Base-by-base conservation (phyloP, 352 stramenopile species). In the Pythium monospermum region DNA sequence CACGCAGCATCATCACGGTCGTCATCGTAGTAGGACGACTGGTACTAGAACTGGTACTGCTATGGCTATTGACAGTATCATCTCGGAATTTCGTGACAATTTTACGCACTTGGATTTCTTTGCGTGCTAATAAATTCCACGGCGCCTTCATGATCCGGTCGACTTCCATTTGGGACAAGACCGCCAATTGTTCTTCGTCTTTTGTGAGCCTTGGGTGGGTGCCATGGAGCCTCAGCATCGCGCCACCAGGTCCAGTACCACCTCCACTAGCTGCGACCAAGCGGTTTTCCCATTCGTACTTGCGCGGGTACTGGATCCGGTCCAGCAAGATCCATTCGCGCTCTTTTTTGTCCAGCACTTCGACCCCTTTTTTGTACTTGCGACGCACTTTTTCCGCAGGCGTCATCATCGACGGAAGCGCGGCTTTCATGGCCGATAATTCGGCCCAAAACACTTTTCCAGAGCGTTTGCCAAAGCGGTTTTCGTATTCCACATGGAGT, bases 381-480 rank as follows among this genome's bases (percentile, higher is more conserved):
- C 81, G 74, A 3, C 81, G 66, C 19, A 92, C 53, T 13, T 76
- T 61, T 50, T 92, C 76, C 0, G 78, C 76, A 0, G 78, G 72
- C 10, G 78, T 87, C 67, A 92, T 85, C 70, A 88, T 85, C 3
- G 76, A 90, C 4, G 78, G 78, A 8, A 92, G 46, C 46, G 82
- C 85, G 11, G 76, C 67, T 46, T 86, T 87, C 62, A 90, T 78
- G 4, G 78, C 81, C 3, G 78, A 82, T 6, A 92, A 31, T 32
- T 90, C 81, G 1, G 76, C 72, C 81, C 78, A 92, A 4, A 71
- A 65, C 27, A 87, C 74, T 30, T 78, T 84, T n/a, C 66, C 59
- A 1, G 74, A 80, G 38, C 71, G 79, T 0, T 44, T 62, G 19
- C 73, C 73, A 11, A 59, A 68, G 30, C 53, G 53, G 30, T 50